Evolutionary conservation across 2,329 filamentous ascomycete species (phyloP), one percentile per base, ranked within the genome.

Genomic region (Alternaria alternata): DNA sequence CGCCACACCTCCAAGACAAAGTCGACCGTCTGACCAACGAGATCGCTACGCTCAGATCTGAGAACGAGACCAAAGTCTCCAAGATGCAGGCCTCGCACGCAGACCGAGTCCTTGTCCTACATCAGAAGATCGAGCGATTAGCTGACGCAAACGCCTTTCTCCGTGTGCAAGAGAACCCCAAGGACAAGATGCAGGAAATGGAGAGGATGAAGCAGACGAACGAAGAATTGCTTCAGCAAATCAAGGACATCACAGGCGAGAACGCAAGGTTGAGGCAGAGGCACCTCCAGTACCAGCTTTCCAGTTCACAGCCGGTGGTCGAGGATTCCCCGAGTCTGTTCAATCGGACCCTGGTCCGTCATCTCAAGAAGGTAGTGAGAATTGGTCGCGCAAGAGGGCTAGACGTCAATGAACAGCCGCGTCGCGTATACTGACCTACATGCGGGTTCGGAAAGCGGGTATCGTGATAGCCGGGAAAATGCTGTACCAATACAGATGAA

Each of bases 361-460:
- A n/a, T 48, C 46, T 20, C 18, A 22, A 32, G 46, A 48, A 18
- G 18, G 30, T 7, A 12, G 46, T 12, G 28, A 32, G 2, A 18
- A 20, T 36, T 49, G 46, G 46, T 30, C 46, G 14, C 46, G 46
- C 46, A 49, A 49, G 20, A 49, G 30, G 30, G 46, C 46, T 49
- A 49, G 46, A 18, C 30, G 14, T 24, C 5, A 8, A n/a, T 49
- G 30, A 36, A 24, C 20, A 38, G 20, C n/a, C 18, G 30, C 30
- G 12, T 49, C 14, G 14, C 30, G 30, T 49, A 7, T 24, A 36
- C 46, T 7, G 30, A 36, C 18, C 46, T 49, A 18, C 30, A 11
- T 8, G 30, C 46, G 20, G 46, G 18, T 24, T n/a, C 24, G 46
- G 20, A 24, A 6, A 49, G 30, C 22, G n/a, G 30, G 18, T 7